These are phyloP conservation scores for Gracilaria caudata DNA, from an alignment of 23 red algal species.

Conservation along the genomic window DNA sequence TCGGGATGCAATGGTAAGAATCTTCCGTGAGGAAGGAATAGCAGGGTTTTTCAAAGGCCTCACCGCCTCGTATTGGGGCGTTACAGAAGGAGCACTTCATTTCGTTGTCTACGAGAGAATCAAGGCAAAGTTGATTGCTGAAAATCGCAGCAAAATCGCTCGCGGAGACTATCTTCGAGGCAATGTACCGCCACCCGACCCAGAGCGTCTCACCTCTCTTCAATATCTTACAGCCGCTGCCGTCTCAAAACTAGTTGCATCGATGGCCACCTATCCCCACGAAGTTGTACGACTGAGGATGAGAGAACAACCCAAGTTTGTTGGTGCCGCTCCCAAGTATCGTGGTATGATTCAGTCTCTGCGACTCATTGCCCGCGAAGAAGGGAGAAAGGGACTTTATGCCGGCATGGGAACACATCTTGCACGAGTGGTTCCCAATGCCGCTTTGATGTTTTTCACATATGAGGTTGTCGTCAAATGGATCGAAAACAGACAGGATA, in stretches of 20 bases:
- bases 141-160: conserved; percentile 49
- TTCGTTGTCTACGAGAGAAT: conserved; percentile 96
- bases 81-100: conserved; percentile 96
- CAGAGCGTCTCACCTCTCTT: conserved; percentile 69
- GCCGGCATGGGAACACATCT: conserved; percentile 98
- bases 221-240: conserved; percentile 85
- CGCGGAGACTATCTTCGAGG: conserved; percentile 50
- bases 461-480: conserved; percentile 90
- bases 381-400: conserved; percentile 92
- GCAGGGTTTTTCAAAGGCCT: conserved; percentile 93
- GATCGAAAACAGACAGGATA: conserved; percentile 81
- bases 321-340: conserved; percentile 85
- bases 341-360: conserved; percentile 87
- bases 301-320: conserved; percentile 87
- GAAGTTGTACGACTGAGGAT: conserved; percentile 96
- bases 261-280: conserved; percentile 96
- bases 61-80: conserved; percentile 93
- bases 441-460: conserved; percentile 98
- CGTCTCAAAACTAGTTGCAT: conserved; percentile 87
- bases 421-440: conserved; percentile 92
- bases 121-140: conserved; percentile 67
- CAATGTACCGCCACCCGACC: conserved; percentile 23
- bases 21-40: conserved; percentile 91
- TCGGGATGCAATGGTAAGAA: conserved; percentile 89
- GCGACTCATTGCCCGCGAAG: conserved; percentile 85